Evolutionary conservation across 2,329 filamentous ascomycete species (phyloP).

Genomic region (Aspergillus costaricaensis): DNA sequence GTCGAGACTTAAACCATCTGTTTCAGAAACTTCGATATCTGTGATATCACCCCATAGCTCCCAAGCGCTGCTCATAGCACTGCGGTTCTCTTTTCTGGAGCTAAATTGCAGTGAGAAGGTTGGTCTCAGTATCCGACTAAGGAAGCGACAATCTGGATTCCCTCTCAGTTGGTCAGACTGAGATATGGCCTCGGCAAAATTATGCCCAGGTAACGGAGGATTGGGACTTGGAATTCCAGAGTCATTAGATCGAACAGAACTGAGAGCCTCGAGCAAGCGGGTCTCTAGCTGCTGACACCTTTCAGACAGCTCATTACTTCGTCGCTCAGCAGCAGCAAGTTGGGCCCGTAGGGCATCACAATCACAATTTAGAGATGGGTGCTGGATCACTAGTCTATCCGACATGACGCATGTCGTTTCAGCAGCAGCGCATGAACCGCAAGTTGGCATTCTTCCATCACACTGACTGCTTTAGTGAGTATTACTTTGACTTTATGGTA

Average conservation of each 20-base stretch:
- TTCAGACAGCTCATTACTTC: slow-evolving; percentile 3
- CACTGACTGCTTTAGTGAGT: not conserved
- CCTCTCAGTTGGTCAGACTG: not conserved
- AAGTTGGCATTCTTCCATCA: slow-evolving; percentile 8
- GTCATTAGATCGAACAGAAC: not conserved
- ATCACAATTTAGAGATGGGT: not conserved
- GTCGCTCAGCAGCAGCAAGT: not conserved
- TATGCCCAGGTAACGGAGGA: not conserved
- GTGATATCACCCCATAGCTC: slow-evolving; percentile 16
- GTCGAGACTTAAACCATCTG: not conserved
- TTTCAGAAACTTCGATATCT: not conserved
- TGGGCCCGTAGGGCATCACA: slow-evolving; percentile 1
- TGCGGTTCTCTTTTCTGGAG: slow-evolving; percentile 2
- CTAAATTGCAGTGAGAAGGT: slow-evolving; percentile 2
- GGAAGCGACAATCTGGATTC: not conserved
- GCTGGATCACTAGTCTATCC: not conserved
- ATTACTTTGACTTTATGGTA: not conserved
- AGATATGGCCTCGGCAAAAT: not conserved
- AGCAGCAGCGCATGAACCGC: slow-evolving; percentile 1
- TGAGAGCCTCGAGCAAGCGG: not conserved
- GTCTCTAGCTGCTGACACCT: not conserved
- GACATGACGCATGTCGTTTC: slow-evolving; percentile 8
- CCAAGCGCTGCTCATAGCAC: slow-evolving; percentile 18
- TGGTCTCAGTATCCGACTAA: slow-evolving; percentile 6
- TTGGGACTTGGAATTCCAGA: not conserved